Conservation (phyloP, 2,329 filamentous ascomycete species). For the Diaporthe destruens region DNA sequence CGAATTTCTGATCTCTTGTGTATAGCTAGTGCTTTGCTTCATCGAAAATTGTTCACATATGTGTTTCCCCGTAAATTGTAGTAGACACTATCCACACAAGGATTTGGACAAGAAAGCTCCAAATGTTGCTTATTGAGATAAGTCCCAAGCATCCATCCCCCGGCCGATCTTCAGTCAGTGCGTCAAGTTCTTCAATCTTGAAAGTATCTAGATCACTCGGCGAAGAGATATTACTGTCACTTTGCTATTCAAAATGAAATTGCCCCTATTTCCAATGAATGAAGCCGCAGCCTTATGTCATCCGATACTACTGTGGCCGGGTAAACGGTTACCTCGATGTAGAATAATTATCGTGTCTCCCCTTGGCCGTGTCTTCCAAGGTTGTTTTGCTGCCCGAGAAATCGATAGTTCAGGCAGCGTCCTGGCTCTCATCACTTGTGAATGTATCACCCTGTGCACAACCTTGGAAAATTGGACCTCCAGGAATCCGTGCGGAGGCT, state of each 20-base stretch:
- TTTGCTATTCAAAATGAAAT: not conserved
- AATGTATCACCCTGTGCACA: not conserved
- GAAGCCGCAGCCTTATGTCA: not conserved
- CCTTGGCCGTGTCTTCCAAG: too few relatives aligned
- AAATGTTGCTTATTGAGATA: not conserved
- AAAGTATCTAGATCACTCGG: too few relatives aligned
- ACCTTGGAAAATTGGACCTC: not conserved
- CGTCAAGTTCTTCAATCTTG: not conserved
- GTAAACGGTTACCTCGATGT: too few relatives aligned
- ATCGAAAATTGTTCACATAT: too few relatives aligned
- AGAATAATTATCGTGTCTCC: not conserved
- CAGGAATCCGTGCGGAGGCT: not conserved
- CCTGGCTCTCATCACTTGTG: not conserved
- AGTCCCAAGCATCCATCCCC: not conserved
- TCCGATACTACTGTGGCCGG: not conserved
- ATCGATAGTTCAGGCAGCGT: not conserved
- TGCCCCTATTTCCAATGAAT: not conserved
- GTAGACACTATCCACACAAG: too few relatives aligned
- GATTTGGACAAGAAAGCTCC: too few relatives aligned
- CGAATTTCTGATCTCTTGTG: too few relatives aligned
- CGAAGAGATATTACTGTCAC: not conserved
- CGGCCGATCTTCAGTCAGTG: not conserved
- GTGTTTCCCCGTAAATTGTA: not conserved
- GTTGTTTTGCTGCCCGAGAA: too few relatives aligned
- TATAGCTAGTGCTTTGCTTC: not conserved